A percentile compares a stretch with the other conserved stretches of the same genome.
Evolutionary conservation across 441 rosid genomes (phyloP).

Genomic region (Cnidoscolus chayamansa): DNA sequence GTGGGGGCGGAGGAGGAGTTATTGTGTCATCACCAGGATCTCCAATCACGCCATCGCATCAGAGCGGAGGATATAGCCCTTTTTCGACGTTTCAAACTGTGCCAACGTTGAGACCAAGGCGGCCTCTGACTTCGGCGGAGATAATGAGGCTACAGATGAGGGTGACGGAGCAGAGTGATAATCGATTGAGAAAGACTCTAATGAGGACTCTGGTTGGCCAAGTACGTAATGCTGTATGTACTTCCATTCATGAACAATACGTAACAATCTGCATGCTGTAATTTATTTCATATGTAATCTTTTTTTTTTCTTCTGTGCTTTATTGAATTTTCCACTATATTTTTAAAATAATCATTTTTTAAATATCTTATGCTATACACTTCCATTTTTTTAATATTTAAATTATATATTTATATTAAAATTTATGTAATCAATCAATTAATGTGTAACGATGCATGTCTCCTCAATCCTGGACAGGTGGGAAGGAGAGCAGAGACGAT

Average conservation of each 20-base stretch:
- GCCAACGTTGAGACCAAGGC: conserved; percentile 46
- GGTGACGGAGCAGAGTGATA: conserved; percentile 82
- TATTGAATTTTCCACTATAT: too few species aligned
- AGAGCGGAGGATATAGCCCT: conserved; percentile 31
- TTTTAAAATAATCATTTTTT: too few species aligned
- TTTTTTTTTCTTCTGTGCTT: too few species aligned
- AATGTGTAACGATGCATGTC: too few species aligned
- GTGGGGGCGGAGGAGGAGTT: conserved; percentile 30
- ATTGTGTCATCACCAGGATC: conserved; percentile 42
- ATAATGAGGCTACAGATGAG: conserved; percentile 91
- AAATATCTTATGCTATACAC: too few species aligned
- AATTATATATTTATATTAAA: too few species aligned
- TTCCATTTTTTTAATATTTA: too few species aligned
- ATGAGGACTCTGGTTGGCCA: conserved; percentile 93
- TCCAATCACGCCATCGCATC: conserved; percentile 31
- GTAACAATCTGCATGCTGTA: too few species aligned
- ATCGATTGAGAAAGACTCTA: conserved; percentile 77
- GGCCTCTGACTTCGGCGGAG: conserved; percentile 88
- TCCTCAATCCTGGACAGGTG: neutral
- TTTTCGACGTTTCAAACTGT: conserved; percentile 38
- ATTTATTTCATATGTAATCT: too few species aligned
- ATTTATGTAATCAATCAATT: too few species aligned
- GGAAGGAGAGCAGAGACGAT: conserved; percentile 82
- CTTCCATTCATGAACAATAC: neutral
- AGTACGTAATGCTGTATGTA: conserved; percentile 37